These are phyloP conservation scores for Parastagonospora avenae DNA, from an alignment of 2,329 filamentous ascomycete genomes.

Conservation along the genomic window DNA sequence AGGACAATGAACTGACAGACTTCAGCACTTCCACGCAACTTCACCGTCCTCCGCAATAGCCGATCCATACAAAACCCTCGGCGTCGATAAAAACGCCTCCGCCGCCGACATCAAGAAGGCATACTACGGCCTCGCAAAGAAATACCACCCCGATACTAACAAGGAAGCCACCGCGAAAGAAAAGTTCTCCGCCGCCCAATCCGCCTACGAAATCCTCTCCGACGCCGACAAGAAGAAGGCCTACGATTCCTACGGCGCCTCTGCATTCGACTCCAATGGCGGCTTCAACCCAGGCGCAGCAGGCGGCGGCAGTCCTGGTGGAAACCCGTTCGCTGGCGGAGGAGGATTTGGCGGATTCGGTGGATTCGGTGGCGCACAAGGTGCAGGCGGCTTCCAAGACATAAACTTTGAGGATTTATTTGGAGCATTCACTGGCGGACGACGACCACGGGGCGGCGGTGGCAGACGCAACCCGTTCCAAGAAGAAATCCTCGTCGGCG, in stretches of 20 bases:
- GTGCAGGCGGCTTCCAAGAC: conserved; percentile 72
- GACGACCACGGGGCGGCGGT: conserved; percentile 55
- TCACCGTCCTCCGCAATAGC: conserved; percentile 67
- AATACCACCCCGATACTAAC: conserved; percentile 97
- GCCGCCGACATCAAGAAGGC: conserved; percentile 94
- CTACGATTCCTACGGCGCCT: conserved; percentile 87
- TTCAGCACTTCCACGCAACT: conserved; percentile 45
- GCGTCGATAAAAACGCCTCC: conserved; percentile 80
- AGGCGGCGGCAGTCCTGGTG: conserved; percentile 65
- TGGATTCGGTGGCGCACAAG: conserved; percentile 56
- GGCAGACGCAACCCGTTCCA: conserved; percentile 72
- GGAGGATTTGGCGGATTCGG: conserved; percentile 48
- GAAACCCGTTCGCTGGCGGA: conserved; percentile 65
- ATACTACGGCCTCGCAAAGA: conserved; percentile 97
- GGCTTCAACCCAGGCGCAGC: conserved; percentile 80
- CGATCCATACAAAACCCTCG: conserved; percentile 87
- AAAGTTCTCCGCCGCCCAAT: conserved; percentile 89
- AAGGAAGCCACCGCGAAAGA: conserved; percentile 94
- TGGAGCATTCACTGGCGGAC: conserved; percentile 74
- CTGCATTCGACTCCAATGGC: conserved; percentile 68
- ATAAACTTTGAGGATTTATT: conserved; percentile 98
- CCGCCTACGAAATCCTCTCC: conserved; percentile 90
- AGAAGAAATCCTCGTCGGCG: conserved; percentile 83
- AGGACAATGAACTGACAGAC: conserved; percentile 16
- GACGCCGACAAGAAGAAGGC: conserved; percentile 92